Conservation (phyloP, 805 yeast species). For the Lipomyces japonicus region DNA sequence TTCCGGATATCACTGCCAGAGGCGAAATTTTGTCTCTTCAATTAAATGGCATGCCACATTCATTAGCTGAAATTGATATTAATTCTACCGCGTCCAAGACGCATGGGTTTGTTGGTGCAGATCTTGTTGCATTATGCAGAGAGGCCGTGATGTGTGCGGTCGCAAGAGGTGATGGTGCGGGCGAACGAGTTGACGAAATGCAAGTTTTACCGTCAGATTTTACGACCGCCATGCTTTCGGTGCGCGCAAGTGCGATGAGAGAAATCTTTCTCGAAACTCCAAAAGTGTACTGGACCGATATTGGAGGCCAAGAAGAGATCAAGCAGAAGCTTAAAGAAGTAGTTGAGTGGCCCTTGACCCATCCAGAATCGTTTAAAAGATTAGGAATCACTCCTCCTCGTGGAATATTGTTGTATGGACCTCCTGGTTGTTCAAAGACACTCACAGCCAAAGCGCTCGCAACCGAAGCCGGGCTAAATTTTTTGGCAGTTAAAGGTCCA, state of each 20-base stretch:
- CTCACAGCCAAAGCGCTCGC: slow-evolving; percentile 93
- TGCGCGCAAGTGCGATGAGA: slow-evolving; percentile 95
- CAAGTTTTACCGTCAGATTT: slow-evolving; percentile 56
- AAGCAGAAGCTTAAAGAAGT: slow-evolving; percentile 82
- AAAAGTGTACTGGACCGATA: slow-evolving; percentile 86
- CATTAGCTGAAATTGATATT: slow-evolving; percentile 54
- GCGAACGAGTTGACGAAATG: slow-evolving; percentile 37
- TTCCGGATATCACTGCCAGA: slow-evolving; percentile 83
- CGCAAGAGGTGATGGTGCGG: slow-evolving; percentile 49
- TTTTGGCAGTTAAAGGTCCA: slow-evolving; percentile 94
- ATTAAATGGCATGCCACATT: slow-evolving; percentile 56
- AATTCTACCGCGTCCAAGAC: slow-evolving; percentile 66
- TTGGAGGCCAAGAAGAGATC: slow-evolving; percentile 88
- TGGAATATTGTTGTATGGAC: slow-evolving; percentile 91
- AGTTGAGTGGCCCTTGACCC: slow-evolving; percentile 85
- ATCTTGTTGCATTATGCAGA: slow-evolving; percentile 77
- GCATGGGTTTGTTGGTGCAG: slow-evolving; percentile 98
- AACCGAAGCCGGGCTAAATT: slow-evolving; percentile 90
- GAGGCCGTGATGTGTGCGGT: slow-evolving; percentile 86
- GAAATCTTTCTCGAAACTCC: slow-evolving; percentile 91
- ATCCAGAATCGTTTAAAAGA: slow-evolving; percentile 66
- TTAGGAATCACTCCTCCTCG: slow-evolving; percentile 88
- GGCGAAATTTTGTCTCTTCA: slow-evolving; percentile 65
- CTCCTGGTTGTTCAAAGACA: slow-evolving; percentile 97
- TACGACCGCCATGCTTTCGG: slow-evolving; percentile 67